Conservation (phyloP, 176 grass and related monocot genomes). For the Ensete glaucum region DNA sequence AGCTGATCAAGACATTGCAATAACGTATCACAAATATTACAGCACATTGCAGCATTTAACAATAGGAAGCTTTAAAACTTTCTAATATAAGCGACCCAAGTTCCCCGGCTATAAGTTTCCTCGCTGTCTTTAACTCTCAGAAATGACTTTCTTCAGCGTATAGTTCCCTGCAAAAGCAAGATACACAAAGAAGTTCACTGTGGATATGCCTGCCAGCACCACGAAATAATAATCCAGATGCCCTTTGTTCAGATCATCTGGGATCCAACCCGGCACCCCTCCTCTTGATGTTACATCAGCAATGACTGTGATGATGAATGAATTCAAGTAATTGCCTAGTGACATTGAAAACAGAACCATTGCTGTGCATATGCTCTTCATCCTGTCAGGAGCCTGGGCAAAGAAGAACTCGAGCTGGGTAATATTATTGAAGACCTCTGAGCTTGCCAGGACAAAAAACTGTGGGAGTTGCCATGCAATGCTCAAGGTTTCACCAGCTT, state of each 20-base stretch:
- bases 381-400: conserved; percentile 60
- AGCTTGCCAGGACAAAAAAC: conserved; percentile 48
- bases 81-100: not conserved
- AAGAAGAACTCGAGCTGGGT: conserved; percentile 82
- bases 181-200: conserved; percentile 58
- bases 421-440: conserved; percentile 59
- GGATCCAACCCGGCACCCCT: conserved; percentile 50
- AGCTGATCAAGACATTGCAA: not conserved
- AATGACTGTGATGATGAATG: conserved; percentile 50
- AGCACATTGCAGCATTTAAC: not conserved
- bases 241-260: conserved; percentile 63
- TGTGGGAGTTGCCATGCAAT: conserved; percentile 69
- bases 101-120: no score
- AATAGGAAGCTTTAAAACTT: not conserved
- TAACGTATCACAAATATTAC: not conserved
- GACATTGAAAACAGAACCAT: conserved; percentile 60
- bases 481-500: conserved; percentile 23
- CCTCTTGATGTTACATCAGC: conserved; percentile 30
- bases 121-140: not conserved
- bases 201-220: conserved; percentile 40
- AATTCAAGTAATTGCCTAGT: conserved; percentile 67
- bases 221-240: conserved; percentile 83
- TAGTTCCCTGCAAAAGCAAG: conserved; percentile 48
- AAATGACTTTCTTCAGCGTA: conserved; percentile 43
- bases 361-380: conserved; percentile 82